phyloP scores from a whole-genome alignment of 192 early-diverging fungal species.

The Chytriomyces hyalinus region DNA sequence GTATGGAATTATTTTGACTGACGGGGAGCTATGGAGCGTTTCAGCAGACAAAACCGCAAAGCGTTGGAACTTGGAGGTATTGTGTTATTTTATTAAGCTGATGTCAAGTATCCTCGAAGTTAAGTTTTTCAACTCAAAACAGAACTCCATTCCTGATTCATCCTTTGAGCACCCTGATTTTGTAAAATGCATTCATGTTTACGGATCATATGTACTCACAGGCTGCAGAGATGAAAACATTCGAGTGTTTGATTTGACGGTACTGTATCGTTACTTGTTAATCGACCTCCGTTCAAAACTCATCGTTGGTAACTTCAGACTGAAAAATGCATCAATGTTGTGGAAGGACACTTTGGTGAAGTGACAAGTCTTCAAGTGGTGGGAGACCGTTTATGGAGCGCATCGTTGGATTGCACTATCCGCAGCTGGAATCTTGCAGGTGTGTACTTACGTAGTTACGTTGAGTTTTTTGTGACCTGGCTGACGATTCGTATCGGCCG shows the following conservation, averaged over 20 bases:
- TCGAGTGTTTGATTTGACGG: conserved; percentile 85
- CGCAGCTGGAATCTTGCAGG: conserved; percentile 79
- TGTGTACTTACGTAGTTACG: background rate
- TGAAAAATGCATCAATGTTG: conserved; percentile 72
- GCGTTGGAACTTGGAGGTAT: conserved; percentile 84
- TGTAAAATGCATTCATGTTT: conserved; percentile 69
- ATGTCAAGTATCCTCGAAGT: background rate
- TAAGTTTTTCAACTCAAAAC: conserved; percentile 18
- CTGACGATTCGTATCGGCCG: conserved; percentile 3
- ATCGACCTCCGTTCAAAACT: conserved; percentile 15
- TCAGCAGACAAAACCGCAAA: conserved; percentile 91
- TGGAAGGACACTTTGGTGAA: conserved; percentile 91
- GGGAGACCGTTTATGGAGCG: conserved; percentile 75
- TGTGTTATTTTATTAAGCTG: conserved; percentile 3
- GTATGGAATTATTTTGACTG: conserved; percentile 65
- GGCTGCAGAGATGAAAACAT: conserved; percentile 86
- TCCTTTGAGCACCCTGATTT: conserved; percentile 81
- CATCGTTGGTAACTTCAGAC: conserved; percentile 52
- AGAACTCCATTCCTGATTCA: conserved; percentile 75
- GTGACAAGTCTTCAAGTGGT: conserved; percentile 68
- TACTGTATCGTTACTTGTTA: conserved; percentile 38
- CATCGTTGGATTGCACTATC: conserved; percentile 84
- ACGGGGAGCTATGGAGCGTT: conserved; percentile 59
- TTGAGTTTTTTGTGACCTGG: no score
- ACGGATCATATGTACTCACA: conserved; percentile 77